These are phyloP conservation scores for Fusarium oligoseptatum DNA, from an alignment of 2,329 filamentous ascomycete species.

Conservation along the genomic window DNA sequence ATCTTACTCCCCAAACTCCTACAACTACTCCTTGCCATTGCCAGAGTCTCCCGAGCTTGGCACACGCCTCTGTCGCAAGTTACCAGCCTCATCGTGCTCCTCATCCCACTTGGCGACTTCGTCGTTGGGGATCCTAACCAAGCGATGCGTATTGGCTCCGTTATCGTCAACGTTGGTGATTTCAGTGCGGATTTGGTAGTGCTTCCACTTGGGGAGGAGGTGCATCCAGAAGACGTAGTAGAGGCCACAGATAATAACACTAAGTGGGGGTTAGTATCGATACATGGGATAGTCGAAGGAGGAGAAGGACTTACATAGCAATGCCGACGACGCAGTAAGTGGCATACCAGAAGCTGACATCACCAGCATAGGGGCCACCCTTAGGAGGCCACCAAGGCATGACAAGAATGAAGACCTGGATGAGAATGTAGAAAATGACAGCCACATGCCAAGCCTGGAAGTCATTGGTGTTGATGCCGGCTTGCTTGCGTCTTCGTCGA, in stretches of 20 bases:
- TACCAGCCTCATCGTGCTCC: constrained; percentile 65
- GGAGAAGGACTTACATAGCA: constrained; percentile 66
- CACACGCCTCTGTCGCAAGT: constrained; percentile 2
- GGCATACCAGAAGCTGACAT: constrained; percentile 81
- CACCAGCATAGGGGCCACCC: constrained; percentile 69
- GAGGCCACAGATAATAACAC: constrained; percentile 64
- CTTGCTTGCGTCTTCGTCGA: constrained; percentile 64
- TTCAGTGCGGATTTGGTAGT: constrained; percentile 69
- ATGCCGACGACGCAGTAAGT: constrained; percentile 77
- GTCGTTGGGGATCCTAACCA: constrained; percentile 66
- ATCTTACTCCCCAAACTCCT: neutral
- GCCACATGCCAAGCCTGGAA: constrained; percentile 72
- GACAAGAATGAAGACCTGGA: constrained; percentile 73
- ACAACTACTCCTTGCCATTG: neutral
- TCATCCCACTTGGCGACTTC: constrained; percentile 69
- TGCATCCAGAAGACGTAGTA: constrained; percentile 73
- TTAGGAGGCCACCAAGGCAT: constrained; percentile 81
- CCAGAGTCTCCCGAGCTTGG: neutral
- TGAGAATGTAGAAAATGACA: constrained; percentile 70
- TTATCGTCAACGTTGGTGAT: constrained; percentile 59
- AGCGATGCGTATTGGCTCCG: constrained; percentile 58
- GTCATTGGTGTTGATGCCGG: constrained; percentile 61
- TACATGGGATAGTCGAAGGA: accelerated
- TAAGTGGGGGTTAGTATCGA: constrained; percentile 36
- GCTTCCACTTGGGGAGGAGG: constrained; percentile 63